Evolutionary conservation across 2,329 filamentous ascomycete genomes (phyloP).

Genomic region (Stylonectria norvegica): DNA sequence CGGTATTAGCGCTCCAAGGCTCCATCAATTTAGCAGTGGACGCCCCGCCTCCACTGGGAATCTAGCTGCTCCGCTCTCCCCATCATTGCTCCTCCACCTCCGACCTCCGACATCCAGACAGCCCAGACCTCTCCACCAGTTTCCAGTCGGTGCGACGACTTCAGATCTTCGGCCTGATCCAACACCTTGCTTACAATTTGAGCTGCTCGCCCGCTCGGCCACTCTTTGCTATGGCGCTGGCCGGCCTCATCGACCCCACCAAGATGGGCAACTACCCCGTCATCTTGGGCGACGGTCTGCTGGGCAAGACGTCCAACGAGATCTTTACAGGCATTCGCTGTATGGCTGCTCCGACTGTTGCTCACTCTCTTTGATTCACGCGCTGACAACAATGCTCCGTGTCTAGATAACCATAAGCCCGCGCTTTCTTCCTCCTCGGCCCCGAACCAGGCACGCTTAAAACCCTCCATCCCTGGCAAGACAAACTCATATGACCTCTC

Average conservation of each 20-base stretch:
- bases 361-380: no score
- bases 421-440: constrained; percentile 47
- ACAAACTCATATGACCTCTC: constrained; percentile 54
- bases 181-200: no score
- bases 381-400: constrained; percentile 10
- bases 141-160: no score
- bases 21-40: no score
- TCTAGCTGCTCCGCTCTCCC: not conserved
- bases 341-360: no score
- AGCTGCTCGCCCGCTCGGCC: not conserved
- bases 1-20: no score
- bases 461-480: constrained; percentile 46
- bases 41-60: no score
- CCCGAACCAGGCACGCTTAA: constrained; percentile 48
- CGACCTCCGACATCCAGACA: no score
- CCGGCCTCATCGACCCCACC: constrained; percentile 55
- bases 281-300: constrained; percentile 59
- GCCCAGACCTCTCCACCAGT: no score
- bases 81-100: not conserved
- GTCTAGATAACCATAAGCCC: constrained; percentile 64
- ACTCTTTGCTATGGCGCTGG: constrained; percentile 24
- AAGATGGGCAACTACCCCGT: constrained; percentile 61
- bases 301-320: constrained; percentile 54
- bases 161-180: no score
- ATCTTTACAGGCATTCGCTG: constrained; percentile 60